These are phyloP conservation scores for Paecilomyces sp. DNA, from an alignment of 2,329 filamentous ascomycete species.

Conservation along the genomic window DNA sequence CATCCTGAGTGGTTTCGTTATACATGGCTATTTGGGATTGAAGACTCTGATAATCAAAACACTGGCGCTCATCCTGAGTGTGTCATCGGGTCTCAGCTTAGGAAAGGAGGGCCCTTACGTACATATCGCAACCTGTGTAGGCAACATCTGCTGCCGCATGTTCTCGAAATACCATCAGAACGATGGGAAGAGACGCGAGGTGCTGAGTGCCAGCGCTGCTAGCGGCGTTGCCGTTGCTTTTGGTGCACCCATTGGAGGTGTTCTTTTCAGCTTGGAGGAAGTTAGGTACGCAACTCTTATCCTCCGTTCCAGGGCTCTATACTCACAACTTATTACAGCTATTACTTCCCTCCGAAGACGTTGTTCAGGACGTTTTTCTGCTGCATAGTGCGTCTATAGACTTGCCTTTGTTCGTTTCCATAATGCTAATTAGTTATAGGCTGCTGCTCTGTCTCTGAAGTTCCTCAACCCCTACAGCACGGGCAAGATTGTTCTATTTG, in stretches of 20 bases:
- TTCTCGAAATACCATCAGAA: constrained; percentile 92
- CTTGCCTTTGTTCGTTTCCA: neutral
- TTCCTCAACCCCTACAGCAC: constrained; percentile 96
- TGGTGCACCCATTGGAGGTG: constrained; percentile 81
- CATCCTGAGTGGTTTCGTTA: constrained; percentile 93
- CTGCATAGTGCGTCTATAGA: constrained; percentile 61
- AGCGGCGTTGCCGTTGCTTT: constrained; percentile 93
- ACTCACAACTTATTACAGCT: constrained; percentile 41
- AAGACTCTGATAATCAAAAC: constrained; percentile 84
- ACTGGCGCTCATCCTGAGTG: constrained; percentile 72
- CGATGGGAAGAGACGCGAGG: constrained; percentile 87
- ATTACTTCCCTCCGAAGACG: constrained; percentile 96
- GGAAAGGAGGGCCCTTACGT: constrained; percentile 96
- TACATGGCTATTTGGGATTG: constrained; percentile 89
- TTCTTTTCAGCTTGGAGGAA: constrained; percentile 90
- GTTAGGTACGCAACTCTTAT: constrained; percentile 45
- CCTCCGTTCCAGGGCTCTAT: constrained; percentile 1
- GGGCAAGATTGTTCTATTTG: constrained; percentile 91
- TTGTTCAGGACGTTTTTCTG: constrained; percentile 97
- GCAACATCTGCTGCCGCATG: constrained; percentile 90
- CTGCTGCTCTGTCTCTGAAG: constrained; percentile 80
- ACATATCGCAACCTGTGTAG: constrained; percentile 92
- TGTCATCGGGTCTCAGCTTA: constrained; percentile 85
- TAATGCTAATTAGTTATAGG: constrained; percentile 21
- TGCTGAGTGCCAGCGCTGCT: constrained; percentile 85